Evolutionary conservation across 257 asterid genomes (phyloP).

Genomic region (Phtheirospermum japonicum): DNA sequence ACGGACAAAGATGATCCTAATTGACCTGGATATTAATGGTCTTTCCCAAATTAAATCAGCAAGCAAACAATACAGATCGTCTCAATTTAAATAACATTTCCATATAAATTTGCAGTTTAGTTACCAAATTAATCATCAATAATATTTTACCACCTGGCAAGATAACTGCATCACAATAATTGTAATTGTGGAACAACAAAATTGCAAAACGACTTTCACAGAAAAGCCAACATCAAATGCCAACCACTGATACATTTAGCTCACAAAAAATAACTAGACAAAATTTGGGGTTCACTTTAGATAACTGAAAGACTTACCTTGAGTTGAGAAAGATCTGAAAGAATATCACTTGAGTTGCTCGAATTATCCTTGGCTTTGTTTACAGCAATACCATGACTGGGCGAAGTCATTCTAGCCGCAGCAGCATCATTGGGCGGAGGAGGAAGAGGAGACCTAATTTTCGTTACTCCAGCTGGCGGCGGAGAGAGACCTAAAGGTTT

Average conservation of each 20-base stretch:
- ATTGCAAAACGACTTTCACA: neutral
- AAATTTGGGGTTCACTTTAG: neutral
- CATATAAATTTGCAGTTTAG: neutral
- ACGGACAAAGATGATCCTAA: no score
- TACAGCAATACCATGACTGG: conserved; percentile 28
- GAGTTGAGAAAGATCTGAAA: conserved; percentile 78
- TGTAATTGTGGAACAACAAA: neutral
- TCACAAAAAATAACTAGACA: neutral
- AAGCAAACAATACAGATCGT: neutral
- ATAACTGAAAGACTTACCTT: conserved; percentile 47
- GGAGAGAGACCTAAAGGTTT: conserved; percentile 71
- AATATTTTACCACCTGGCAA: no score
- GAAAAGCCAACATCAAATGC: neutral
- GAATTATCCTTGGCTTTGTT: conserved; percentile 47
- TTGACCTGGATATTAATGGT: no score
- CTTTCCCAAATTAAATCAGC: neutral
- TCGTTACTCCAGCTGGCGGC: conserved; percentile 65
- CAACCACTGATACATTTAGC: neutral
- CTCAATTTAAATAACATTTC: neutral
- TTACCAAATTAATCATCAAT: no score
- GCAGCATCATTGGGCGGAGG: conserved; percentile 89
- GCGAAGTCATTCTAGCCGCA: conserved; percentile 41
- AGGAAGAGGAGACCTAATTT: conserved; percentile 85
- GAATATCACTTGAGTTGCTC: conserved; percentile 46
- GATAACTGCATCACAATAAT: neutral